Base-by-base conservation (phyloP, 2,329 filamentous ascomycete genomes). In the Xylaria sp. region DNA sequence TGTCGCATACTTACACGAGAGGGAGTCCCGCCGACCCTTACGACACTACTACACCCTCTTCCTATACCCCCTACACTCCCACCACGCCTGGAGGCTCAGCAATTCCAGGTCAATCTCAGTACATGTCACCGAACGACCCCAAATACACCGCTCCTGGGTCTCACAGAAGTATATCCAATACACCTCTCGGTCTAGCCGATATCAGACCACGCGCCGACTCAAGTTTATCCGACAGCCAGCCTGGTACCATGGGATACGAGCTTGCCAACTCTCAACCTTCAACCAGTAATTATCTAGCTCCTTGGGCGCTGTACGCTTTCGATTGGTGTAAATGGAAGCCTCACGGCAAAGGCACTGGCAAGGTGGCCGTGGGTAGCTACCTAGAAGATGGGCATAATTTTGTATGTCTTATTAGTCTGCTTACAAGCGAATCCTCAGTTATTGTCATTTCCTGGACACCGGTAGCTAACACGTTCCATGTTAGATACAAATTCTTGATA, bases 271-370 rank as follows among this genome's bases (percentile, higher is more conserved):
- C 87, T 65, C 81, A 87, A 77, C 76, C 89, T 74, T 77, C 91
- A 74, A 96, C 94, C 67, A 96, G 92, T 82, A 97, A 94, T 76
- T 97, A 97, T 74, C 80, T 96, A 66, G 93, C 94, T 4, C 94
- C 94, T 0, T 99, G 95, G 92, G 90, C 93, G 14, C 89, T 96
- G 58, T 99, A 98, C 76, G 94, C 95, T 12, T 94, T 96, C 72
- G 95, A 99, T 79, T 99, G 95, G 95, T 99, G 95, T 82, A 99
- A 99, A 78, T 99, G 95, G 94, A 88, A 91, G 15, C 89, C 94
- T 2, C 87, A 92, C 72, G 88, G 79, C 71, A 89, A 89, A 69
- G 89, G 92, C 65, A 92, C 92, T 3, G 95, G 95, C 40, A 98
- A 98, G 78, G 86, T 99, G 70, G 95, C 95, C 12, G 84, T 99